Base-by-base conservation (phyloP, 768 basidiomycete species). In the Lentinula sp. region DNA sequence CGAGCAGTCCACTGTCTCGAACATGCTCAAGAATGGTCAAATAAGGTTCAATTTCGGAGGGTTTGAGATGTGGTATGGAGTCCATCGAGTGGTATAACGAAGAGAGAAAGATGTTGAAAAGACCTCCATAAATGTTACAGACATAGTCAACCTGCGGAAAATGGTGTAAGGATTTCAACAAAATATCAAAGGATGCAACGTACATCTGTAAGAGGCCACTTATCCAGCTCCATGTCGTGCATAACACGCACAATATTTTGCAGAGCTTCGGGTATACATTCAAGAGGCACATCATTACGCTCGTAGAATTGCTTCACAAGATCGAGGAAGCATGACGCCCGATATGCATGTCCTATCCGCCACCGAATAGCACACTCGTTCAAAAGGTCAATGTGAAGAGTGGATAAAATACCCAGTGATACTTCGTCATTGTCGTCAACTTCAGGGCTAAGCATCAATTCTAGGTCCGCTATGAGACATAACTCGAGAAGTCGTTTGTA, bases 381-480 rank as follows among this genome's bases (percentile, higher is more conserved):
- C 65, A 98, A 82, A 41, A 99, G 77, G 60, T 91, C 89, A 45
- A 93, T 79, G 69, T 98, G 93, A 10, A 81, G 70, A 1, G 82
- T 69, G 3, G 93, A 93, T 16, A 99, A 74, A 60, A 99, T 98
- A 6, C 93, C 91, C 41, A 98, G 77, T 0, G 95, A 92, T 15
- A 99, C 96, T 75, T 98, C 95, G 65, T 98, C 93, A 66, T 93
- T 90, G 66, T 94, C 93, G 50, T 93, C 89, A n/a, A 98, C 88
- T 61, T 91, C 90, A 4, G 92, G 90, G 50, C 89, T 89, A 53
- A 90, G 80, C 91, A 99, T 93, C 41, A 87, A 83, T 68, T 93
- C 92, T 61, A 98, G 77, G 71, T 99, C 97, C 32, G 83, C 81
- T 28, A 87, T 79, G 50, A 99, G 83, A 69, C 94, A 94, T 59